These are phyloP conservation scores for Sporothrix mexicana DNA, from an alignment of 2,329 filamentous ascomycete species.

Conservation along the genomic window DNA sequence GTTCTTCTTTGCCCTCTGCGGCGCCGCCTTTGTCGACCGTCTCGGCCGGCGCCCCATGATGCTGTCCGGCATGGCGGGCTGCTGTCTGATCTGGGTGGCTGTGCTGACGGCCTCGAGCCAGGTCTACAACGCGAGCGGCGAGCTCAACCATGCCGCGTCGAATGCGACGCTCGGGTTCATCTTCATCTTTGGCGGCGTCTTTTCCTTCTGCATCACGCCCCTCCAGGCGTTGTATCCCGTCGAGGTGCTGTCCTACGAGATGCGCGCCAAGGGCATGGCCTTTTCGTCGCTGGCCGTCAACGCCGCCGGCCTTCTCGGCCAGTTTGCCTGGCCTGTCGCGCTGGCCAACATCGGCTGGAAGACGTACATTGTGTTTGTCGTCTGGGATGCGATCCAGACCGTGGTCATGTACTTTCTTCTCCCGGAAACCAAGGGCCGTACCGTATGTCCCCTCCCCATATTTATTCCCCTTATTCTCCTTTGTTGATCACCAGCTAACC, in stretches of 20 bases:
- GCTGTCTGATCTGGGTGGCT: slow-evolving; percentile 23
- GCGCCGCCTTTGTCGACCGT: slow-evolving; percentile 7
- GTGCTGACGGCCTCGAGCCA: slow-evolving; percentile 11
- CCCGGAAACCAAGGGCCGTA: slow-evolving; percentile 20
- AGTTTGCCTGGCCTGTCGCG: slow-evolving; percentile 14
- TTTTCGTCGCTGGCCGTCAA: slow-evolving; percentile 23
- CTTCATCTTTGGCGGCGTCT: slow-evolving; percentile 16
- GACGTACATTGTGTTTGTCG: slow-evolving; percentile 18
- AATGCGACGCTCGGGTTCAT: slow-evolving; percentile 19
- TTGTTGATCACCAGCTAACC: background rate
- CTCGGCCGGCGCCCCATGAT: slow-evolving; percentile 16
- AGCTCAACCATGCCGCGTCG: slow-evolving; percentile 20
- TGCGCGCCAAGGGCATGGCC: slow-evolving; percentile 20
- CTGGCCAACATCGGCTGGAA: slow-evolving; percentile 17
- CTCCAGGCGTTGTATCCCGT: slow-evolving; percentile 16
- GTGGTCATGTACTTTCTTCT: slow-evolving; percentile 17
- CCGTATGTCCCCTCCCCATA: background rate
- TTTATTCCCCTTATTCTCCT: background rate
- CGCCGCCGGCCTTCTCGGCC: slow-evolving; percentile 14
- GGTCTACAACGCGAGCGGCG: slow-evolving; percentile 1
- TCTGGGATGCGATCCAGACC: slow-evolving; percentile 20
- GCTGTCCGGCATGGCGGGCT: slow-evolving; percentile 15
- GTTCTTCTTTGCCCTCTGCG: slow-evolving; percentile 22
- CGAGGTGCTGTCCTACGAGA: slow-evolving; percentile 24
- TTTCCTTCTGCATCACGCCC: slow-evolving; percentile 19